Percentiles rank a stretch among this genome's conserved stretches.
Evolutionary conservation across 805 yeast genomes (phyloP).

Genomic region (Ogataea saltuana): DNA sequence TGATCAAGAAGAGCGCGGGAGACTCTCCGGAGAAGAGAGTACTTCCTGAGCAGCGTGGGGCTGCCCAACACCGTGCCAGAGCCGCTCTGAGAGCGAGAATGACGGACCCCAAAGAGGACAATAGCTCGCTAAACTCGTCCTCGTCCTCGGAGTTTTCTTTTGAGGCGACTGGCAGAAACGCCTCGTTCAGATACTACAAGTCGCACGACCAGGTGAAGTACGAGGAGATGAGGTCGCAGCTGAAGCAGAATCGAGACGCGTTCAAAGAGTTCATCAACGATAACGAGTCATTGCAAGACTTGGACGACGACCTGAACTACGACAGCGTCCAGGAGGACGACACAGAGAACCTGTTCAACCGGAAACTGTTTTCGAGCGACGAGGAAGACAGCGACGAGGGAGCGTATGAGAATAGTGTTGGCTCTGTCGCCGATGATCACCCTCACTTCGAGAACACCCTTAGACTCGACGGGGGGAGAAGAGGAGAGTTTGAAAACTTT

Average conservation of each 20-base stretch:
- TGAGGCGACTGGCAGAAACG: constrained; percentile 37
- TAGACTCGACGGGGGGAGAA: not conserved
- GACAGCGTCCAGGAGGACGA: constrained; percentile 38
- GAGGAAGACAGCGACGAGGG: constrained; percentile 32
- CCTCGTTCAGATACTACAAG: constrained; percentile 40
- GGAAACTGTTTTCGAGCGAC: constrained; percentile 38
- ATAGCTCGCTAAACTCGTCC: constrained; percentile 19
- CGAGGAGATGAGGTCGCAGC: constrained; percentile 24
- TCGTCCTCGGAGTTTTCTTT: constrained; percentile 38
- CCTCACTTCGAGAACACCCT: too few species aligned
- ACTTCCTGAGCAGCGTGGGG: too few species aligned
- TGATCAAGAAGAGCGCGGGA: constrained; percentile 16
- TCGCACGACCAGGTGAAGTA: constrained; percentile 33
- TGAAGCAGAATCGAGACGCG: constrained; percentile 18
- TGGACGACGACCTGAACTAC: constrained; percentile 36
- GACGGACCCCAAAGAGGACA: constrained; percentile 3
- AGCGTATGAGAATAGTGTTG: constrained; percentile 16
- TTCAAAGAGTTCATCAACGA: constrained; percentile 31
- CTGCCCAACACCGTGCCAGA: too few species aligned
- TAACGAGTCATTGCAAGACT: constrained; percentile 27
- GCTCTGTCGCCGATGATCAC: constrained; percentile 5
- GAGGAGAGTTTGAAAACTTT: constrained; percentile 15
- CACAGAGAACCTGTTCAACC: constrained; percentile 40
- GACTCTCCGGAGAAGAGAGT: not conserved
- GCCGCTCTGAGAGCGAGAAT: not conserved